These are phyloP conservation scores for Exsudoporus frostii DNA, from an alignment of 768 basidiomycete species.

Conservation along the genomic window DNA sequence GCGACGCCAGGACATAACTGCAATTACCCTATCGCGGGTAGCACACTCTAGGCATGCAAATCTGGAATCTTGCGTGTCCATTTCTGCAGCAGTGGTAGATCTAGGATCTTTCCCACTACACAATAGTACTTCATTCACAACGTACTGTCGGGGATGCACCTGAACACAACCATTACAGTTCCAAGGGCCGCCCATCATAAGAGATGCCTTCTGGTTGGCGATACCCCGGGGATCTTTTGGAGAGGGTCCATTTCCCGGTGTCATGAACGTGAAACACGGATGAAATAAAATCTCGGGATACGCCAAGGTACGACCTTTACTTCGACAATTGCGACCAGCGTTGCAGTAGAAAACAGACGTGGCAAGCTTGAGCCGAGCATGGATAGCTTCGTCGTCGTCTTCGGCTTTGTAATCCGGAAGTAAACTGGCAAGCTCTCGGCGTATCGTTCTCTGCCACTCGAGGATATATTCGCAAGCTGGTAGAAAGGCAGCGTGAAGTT, in stretches of 20 bases:
- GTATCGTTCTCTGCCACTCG: constrained; percentile 25
- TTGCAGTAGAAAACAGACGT: constrained; percentile 28
- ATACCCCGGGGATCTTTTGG: constrained; percentile 21
- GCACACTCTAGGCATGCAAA: constrained; percentile 20
- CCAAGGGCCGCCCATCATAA: constrained; percentile 26
- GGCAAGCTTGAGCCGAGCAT: constrained; percentile 25
- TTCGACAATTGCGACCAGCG: constrained; percentile 10
- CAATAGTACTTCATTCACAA: constrained; percentile 13
- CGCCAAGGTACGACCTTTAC: constrained; percentile 10
- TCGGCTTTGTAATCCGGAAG: constrained; percentile 19
- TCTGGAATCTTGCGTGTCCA: constrained; percentile 22
- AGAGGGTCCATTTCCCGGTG: constrained; percentile 3
- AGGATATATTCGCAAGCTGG: constrained; percentile 16
- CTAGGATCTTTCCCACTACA: constrained; percentile 25
- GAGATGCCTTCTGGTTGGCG: constrained; percentile 21
- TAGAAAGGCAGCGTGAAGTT: constrained; percentile 19
- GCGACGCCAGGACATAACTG: constrained; percentile 24
- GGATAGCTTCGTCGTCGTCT: constrained; percentile 15
- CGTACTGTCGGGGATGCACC: constrained; percentile 17
- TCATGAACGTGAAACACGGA: constrained; percentile 24
- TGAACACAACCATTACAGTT: constrained; percentile 18
- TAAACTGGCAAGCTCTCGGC: constrained; percentile 28
- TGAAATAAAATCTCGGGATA: constrained; percentile 30
- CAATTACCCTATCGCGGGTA: neutral
- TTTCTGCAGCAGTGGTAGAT: constrained; percentile 22